Evolutionary conservation across 352 stramenopile species (phyloP).

Genomic region (Phytophthora gonapodyides): DNA sequence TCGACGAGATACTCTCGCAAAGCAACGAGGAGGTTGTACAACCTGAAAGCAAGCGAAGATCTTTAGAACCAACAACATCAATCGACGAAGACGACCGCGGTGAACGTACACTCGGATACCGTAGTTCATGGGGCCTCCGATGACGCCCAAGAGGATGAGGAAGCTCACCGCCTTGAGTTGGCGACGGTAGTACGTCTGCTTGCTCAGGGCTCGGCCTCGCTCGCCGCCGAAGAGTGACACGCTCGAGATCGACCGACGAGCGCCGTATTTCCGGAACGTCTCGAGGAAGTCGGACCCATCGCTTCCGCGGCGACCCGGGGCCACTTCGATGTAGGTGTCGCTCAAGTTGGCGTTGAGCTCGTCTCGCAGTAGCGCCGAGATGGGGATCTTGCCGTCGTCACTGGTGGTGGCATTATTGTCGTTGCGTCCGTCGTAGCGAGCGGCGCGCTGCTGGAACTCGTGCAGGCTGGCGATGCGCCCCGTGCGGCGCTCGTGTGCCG

Average conservation of each 20-base stretch:
- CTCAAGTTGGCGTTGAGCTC: conserved; percentile 6
- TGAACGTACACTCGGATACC: conserved; percentile 60
- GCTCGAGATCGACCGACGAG: conserved; percentile 52
- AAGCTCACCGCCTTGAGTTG: conserved; percentile 79
- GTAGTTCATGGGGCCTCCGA: conserved; percentile 79
- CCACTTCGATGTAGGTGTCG: conserved; percentile 27
- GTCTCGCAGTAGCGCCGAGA: conserved; percentile 20
- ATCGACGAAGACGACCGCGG: not conserved
- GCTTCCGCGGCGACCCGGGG: conserved; percentile 20
- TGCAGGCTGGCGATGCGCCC: conserved; percentile 78
- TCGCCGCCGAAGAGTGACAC: conserved; percentile 71
- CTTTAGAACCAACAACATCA: conserved; percentile 30
- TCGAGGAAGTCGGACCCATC: conserved; percentile 47
- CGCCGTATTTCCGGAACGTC: conserved; percentile 39
- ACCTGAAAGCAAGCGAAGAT: conserved; percentile 27
- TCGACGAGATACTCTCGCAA: conserved; percentile 52
- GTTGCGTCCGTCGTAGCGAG: conserved; percentile 45
- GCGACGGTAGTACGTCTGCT: conserved; percentile 55
- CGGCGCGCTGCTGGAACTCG: conserved; percentile 84
- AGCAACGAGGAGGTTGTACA: conserved; percentile 46
- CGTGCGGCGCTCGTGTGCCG: conserved; percentile 65
- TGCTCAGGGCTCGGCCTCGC: conserved; percentile 43
- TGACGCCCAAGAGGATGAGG: conserved; percentile 78
- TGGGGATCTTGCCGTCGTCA: conserved; percentile 32
- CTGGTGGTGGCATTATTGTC: not conserved